Conservation (phyloP, 2,329 filamentous ascomycete species). For the Talaromyces amestolkiae region DNA sequence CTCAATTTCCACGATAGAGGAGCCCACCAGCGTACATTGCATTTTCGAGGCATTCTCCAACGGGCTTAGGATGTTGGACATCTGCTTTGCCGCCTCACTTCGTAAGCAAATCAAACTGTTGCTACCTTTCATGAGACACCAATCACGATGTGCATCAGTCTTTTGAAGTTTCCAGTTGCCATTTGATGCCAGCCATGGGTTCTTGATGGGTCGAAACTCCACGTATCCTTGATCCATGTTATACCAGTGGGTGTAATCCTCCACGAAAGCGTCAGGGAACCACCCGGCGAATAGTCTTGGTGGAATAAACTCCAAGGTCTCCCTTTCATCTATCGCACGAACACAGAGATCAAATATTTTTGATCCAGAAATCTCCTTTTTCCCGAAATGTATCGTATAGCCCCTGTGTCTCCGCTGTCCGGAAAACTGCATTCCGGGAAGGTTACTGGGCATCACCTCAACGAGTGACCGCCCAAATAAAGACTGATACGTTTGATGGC, state of each 20-base stretch:
- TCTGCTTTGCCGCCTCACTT: constrained; percentile 5
- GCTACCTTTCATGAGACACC: constrained; percentile 1
- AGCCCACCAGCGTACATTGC: constrained; percentile 3
- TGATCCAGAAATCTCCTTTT: not conserved
- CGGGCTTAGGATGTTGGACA: not conserved
- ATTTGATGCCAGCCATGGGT: not conserved
- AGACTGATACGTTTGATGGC: constrained; percentile 21
- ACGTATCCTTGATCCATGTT: constrained; percentile 4
- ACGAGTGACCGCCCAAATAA: not conserved
- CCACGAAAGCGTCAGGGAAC: not conserved
- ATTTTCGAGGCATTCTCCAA: constrained; percentile 3
- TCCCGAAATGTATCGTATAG: not conserved
- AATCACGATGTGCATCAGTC: not conserved
- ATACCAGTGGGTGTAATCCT: constrained; percentile 9
- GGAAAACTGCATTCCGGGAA: not conserved
- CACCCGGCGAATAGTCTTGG: too few species aligned
- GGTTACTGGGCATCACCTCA: not conserved
- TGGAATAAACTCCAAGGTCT: not conserved
- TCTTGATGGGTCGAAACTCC: constrained; percentile 5
- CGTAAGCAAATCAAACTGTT: constrained; percentile 2
- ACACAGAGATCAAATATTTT: not conserved
- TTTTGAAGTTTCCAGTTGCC: not conserved
- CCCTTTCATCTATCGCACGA: not conserved
- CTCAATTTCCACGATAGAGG: constrained; percentile 3
- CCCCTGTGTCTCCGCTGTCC: not conserved